Evolutionary conservation across 1,284 basidiomycete genomes (phyloP).

Genomic region (Anthracocystis walkeri): DNA sequence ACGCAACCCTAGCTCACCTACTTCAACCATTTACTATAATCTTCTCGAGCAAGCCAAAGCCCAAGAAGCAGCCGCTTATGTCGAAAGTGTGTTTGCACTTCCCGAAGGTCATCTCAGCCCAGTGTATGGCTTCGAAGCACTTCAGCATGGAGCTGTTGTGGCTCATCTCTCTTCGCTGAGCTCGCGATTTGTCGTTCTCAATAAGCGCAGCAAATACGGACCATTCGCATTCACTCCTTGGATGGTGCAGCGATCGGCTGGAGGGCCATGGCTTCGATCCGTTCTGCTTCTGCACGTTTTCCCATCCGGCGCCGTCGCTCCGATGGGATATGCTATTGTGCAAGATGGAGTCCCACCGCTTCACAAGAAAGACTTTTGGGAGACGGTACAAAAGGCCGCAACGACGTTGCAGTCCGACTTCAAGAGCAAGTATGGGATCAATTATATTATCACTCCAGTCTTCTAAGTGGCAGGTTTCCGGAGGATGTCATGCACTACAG

Average conservation of each 20-base stretch:
- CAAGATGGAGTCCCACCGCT: conserved; percentile 11
- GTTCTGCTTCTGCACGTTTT: conserved; percentile 10
- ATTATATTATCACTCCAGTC: neutral
- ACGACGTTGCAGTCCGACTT: conserved; percentile 2
- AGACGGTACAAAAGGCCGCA: conserved; percentile 6
- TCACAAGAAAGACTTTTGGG: conserved; percentile 12
- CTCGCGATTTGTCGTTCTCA: conserved; percentile 9
- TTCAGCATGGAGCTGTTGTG: neutral
- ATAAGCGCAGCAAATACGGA: neutral
- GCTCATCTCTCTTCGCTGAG: neutral
- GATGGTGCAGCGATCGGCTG: neutral
- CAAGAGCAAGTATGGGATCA: neutral
- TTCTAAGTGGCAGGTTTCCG: neutral
- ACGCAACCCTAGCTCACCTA: neutral
- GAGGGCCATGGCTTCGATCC: neutral
- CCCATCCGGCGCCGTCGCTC: neutral
- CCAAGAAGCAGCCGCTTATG: neutral
- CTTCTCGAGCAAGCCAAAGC: neutral
- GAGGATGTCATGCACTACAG: too few species aligned
- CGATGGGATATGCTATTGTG: conserved; percentile 17
- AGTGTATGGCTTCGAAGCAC: conserved; percentile 3
- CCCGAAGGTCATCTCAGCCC: conserved; percentile 5
- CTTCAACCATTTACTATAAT: neutral
- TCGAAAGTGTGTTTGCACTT: neutral
- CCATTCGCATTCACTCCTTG: neutral